phyloP scores from a whole-genome alignment of 805 yeast species.

The Starmerella stigmatis region DNA sequence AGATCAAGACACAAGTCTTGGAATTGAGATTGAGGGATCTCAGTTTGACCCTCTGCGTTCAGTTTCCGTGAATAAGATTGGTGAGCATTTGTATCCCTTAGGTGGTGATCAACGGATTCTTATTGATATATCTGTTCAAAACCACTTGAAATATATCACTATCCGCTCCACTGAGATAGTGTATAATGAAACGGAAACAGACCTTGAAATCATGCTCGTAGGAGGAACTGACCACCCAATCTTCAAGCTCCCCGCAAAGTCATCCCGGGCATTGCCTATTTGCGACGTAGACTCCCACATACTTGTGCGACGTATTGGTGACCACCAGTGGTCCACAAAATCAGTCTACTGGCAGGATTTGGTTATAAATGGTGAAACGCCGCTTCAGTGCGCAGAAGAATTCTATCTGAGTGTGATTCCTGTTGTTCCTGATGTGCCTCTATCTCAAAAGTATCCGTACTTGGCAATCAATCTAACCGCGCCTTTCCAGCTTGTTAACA shows the following conservation, averaged over 20 bases:
- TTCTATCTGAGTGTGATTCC: constrained; percentile 16
- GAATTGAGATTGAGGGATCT: constrained; percentile 45
- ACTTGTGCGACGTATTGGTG: constrained; percentile 50
- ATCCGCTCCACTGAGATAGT: constrained; percentile 66
- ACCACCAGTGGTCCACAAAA: constrained; percentile 60
- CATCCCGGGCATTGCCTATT: constrained; percentile 61
- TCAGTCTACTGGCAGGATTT: constrained; percentile 56
- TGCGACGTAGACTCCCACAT: constrained; percentile 48
- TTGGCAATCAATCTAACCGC: constrained; percentile 68
- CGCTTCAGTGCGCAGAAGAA: constrained; percentile 47
- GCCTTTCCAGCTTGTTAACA: constrained; percentile 74
- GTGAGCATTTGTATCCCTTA: constrained; percentile 64
- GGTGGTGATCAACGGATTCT: constrained; percentile 38
- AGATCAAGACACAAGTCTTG: constrained; percentile 49
- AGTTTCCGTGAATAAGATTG: constrained; percentile 67
- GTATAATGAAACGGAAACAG: constrained; percentile 55
- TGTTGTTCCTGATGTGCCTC: constrained; percentile 46
- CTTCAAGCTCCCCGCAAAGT: constrained; percentile 44
- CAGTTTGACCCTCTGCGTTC: constrained; percentile 44
- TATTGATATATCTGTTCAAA: constrained; percentile 58
- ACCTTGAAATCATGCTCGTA: constrained; percentile 33
- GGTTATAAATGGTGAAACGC: constrained; percentile 34
- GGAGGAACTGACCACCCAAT: constrained; percentile 30
- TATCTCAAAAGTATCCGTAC: constrained; percentile 71
- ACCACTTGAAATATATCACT: constrained; percentile 67